These are phyloP conservation scores for Clonostachys sp. DNA, from an alignment of 2,329 filamentous ascomycete species.

Conservation along the genomic window DNA sequence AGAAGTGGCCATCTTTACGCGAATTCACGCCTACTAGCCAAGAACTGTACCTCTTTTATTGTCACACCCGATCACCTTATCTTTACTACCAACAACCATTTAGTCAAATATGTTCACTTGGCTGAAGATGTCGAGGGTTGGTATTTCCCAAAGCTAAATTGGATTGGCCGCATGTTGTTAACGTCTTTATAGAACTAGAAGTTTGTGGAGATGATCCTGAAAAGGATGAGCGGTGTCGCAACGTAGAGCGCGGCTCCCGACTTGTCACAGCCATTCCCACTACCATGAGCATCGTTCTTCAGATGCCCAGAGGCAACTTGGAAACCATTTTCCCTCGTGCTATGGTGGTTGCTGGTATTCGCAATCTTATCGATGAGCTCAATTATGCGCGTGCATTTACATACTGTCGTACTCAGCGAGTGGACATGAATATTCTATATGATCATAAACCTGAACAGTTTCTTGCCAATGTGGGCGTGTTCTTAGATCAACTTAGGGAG, in stretches of 20 bases:
- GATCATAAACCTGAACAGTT: constrained; percentile 90
- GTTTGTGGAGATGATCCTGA: constrained; percentile 86
- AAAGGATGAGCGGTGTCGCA: constrained; percentile 85
- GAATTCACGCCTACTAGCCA: constrained; percentile 67
- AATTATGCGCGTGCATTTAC: constrained; percentile 82
- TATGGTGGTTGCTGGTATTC: constrained; percentile 86
- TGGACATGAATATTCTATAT: constrained; percentile 96
- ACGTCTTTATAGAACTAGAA: constrained; percentile 60
- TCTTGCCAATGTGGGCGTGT: constrained; percentile 66
- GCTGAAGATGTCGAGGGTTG: constrained; percentile 55
- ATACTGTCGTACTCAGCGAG: constrained; percentile 85
- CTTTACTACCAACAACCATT: constrained; percentile 86
- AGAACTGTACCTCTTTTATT: constrained; percentile 89
- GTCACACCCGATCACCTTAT: constrained; percentile 79
- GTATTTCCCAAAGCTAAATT: constrained; percentile 7
- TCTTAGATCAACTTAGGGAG: constrained; percentile 81
- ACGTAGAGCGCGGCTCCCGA: constrained; percentile 82
- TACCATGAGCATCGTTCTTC: constrained; percentile 78
- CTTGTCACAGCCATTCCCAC: constrained; percentile 88
- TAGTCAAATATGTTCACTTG: constrained; percentile 92
- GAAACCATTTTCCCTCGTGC: constrained; percentile 93
- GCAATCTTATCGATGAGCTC: constrained; percentile 72
- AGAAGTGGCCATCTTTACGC: constrained; percentile 75
- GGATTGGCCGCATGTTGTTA: background rate
- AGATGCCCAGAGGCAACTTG: constrained; percentile 93